Conservation (phyloP, 163 green algal species). For the Scenedesmus sp. region DNA sequence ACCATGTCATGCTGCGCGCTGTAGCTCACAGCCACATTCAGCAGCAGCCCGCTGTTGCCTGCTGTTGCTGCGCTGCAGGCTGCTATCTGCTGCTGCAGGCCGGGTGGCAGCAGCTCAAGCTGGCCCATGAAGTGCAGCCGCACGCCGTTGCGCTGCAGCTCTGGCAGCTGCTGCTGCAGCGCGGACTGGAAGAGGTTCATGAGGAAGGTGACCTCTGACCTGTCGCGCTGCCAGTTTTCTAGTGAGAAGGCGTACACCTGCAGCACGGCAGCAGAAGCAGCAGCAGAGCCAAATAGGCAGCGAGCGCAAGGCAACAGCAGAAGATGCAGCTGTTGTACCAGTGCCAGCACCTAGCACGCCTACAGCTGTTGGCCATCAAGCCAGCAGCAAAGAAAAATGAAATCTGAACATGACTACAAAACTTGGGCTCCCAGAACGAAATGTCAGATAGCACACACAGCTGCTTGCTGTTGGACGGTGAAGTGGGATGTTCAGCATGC, state of each 20-base stretch:
- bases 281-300: not conserved
- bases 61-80: conserved; percentile 68
- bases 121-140: conserved; percentile 75
- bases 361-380: not conserved
- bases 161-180: conserved; percentile 54
- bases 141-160: conserved; percentile 61
- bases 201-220: conserved; percentile 76
- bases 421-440: too few relatives aligned
- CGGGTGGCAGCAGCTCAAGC: conserved; percentile 55
- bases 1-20: conserved; percentile 84
- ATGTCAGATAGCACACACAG: too few relatives aligned
- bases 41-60: conserved; percentile 66
- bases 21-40: conserved; percentile 90
- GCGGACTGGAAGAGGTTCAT: conserved; percentile 71
- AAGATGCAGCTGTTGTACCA: not conserved
- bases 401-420: not conserved
- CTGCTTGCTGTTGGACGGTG: too few relatives aligned
- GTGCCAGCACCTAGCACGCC: not conserved
- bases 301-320: not conserved
- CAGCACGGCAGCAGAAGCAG: not conserved
- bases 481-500: not conserved
- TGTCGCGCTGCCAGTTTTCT: conserved; percentile 83
- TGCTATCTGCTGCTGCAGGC: conserved; percentile 54
- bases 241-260: conserved; percentile 83
- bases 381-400: not conserved